A percentile compares a stretch with the other conserved stretches of the same genome.
Evolutionary conservation across 352 stramenopile genomes (phyloP).

Genomic region (Globisporangium viniferum): DNA sequence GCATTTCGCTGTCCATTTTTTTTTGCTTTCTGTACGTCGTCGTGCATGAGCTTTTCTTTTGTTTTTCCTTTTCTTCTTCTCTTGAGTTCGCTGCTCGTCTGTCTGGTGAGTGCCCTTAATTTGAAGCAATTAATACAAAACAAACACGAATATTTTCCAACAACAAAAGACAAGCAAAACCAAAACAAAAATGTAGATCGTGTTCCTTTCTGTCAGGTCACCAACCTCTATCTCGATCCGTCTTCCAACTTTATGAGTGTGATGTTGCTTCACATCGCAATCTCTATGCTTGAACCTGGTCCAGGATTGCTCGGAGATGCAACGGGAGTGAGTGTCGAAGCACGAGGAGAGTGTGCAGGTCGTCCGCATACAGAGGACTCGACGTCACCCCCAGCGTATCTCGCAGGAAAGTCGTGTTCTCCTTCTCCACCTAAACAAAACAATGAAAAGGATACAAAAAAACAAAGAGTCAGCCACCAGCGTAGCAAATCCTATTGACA

Average conservation of each 20-base stretch:
- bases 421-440: constrained; percentile 50
- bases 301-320: constrained; percentile 35
- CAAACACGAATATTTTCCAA: constrained; percentile 2
- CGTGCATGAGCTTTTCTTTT: constrained; percentile 4
- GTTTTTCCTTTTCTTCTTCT: neutral
- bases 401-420: constrained; percentile 57
- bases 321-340: constrained; percentile 48
- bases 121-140: constrained; percentile 3
- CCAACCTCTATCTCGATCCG: constrained; percentile 3
- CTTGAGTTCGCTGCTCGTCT: constrained; percentile 4
- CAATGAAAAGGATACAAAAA: constrained; percentile 13
- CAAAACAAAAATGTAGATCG: neutral
- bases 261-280: neutral
- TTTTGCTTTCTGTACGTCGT: constrained; percentile 8
- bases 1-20: neutral
- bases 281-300: constrained; percentile 13
- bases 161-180: neutral
- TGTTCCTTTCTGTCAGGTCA: neutral
- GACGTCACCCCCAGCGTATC: constrained; percentile 47
- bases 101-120: constrained; percentile 12
- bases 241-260: neutral
- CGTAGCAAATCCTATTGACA: neutral
- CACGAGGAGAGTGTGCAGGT: constrained; percentile 62
- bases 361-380: constrained; percentile 53
- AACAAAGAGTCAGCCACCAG: neutral